Evolutionary conservation across 352 stramenopile genomes (phyloP).

Genomic region (Thalassiosira mediterranea): DNA sequence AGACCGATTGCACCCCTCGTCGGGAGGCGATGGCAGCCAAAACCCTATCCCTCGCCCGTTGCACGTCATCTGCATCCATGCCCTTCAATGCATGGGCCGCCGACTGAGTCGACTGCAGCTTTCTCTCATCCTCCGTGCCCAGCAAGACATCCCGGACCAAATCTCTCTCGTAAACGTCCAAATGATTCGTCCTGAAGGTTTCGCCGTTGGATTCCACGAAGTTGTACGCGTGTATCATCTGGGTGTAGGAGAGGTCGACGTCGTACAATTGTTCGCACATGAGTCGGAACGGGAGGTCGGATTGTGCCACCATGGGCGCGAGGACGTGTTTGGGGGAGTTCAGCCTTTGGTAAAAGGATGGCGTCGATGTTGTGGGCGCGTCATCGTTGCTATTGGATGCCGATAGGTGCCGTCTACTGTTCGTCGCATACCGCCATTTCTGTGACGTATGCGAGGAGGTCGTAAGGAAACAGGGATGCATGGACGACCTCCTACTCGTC

Average conservation of each 20-base stretch:
- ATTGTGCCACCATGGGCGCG: conserved; percentile 96
- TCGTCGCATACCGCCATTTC: too few relatives aligned
- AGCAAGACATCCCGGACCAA: conserved; percentile 80
- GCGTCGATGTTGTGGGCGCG: neutral
- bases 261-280: conserved; percentile 89
- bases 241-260: conserved; percentile 93
- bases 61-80: conserved; percentile 38
- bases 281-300: conserved; percentile 95
- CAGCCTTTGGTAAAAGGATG: conserved; percentile 51
- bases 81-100: conserved; percentile 54
- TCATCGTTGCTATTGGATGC: too few relatives aligned
- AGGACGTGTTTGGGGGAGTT: conserved; percentile 64
- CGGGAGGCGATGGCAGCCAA: conserved; percentile 20
- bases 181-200: conserved; percentile 68
- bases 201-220: conserved; percentile 85
- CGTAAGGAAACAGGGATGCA: too few relatives aligned
- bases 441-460: too few relatives aligned
- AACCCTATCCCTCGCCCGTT: conserved; percentile 41
- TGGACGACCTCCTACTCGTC: too few relatives aligned
- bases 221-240: conserved; percentile 94
- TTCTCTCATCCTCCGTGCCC: conserved; percentile 85
- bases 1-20: conserved; percentile 6
- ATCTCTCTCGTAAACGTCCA: conserved; percentile 68
- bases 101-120: conserved; percentile 15
- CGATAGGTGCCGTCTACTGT: too few relatives aligned